Base-by-base conservation (phyloP, 108 stramenopile species). In the Skeletonema potamos region DNA sequence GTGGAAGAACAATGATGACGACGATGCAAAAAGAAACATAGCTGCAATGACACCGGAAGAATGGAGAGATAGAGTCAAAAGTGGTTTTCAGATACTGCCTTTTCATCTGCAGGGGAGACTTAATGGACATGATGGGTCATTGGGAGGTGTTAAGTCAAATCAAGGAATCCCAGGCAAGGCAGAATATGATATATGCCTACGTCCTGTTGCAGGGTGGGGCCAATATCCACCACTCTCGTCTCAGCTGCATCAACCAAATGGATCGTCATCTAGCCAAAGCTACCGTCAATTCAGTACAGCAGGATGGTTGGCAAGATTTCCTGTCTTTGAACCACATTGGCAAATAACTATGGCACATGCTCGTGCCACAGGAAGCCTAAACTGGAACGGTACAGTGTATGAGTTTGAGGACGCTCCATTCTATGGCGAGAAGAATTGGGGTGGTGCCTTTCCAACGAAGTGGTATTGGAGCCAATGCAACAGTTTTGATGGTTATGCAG, bases 361-460 rank as follows among this genome's bases (percentile, higher is more conserved):
- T 29, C 67, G 86, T 18, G 94, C 92, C 12, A 73, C 85, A 18
- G 92, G 92, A 43, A 70, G 33, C 5, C 48, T 90, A n/a, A 75
- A 57, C 26, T 91, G 90, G 92, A 89, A 93, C 41, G 84, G 85
- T 22, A 82, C 78, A 2, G 32, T 56, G 20, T 89, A 91, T 65
- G 66, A 82, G 34, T 92, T 96, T 81, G 27, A 71, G 13, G 70
- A 92, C 76, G 89, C 85, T 39, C 90, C 90, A 8, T 92, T 96
- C 68, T 96, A 96, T 72, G 92, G 89, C 22, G 95, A 96, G 55
- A 93, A 96, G 83, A 96, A 96, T 82, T 96, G 92, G 92, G 95
- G 91, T 55, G 87, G 78, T 8, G 84, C 88, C 0, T 88, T 96
- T 59, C 92, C 95, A 29, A 76, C 72, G 1, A 90, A 90, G 68